These are phyloP conservation scores for Irpex sp. DNA, from an alignment of 1,284 basidiomycete species.

Conservation along the genomic window DNA sequence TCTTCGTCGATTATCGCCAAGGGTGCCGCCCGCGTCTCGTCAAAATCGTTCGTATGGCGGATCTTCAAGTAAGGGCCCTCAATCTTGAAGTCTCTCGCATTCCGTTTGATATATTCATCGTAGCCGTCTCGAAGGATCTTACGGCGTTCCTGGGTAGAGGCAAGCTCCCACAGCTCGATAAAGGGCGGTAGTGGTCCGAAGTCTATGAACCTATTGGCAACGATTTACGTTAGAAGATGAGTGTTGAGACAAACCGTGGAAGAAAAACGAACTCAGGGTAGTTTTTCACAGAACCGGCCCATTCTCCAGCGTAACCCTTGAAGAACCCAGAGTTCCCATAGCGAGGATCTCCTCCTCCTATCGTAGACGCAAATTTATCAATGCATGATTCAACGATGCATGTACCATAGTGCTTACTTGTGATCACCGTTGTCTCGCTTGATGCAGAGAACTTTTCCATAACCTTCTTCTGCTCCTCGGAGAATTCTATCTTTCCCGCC, in stretches of 20 bases:
- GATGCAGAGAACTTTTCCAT: background rate
- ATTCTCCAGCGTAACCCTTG: background rate
- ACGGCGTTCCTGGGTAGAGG: background rate
- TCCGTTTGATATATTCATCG: background rate
- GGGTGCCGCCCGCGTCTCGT: background rate
- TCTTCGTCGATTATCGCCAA: background rate
- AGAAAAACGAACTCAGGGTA: background rate
- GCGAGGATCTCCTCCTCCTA: background rate
- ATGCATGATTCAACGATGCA: background rate
- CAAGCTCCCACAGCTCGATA: background rate
- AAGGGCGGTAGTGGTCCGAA: background rate
- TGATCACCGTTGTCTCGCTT: background rate
- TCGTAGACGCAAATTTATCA: background rate
- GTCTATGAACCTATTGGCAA: background rate
- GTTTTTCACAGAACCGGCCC: background rate
- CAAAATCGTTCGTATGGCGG: background rate
- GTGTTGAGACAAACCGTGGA: background rate
- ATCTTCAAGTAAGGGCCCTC: background rate
- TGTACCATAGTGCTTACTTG: background rate
- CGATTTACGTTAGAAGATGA: no score
- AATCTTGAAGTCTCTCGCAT: background rate
- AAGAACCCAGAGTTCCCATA: background rate
- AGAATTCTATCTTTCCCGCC: background rate
- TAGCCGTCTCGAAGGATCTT: background rate
- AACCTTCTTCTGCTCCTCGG: background rate